Conservation (phyloP, 2,329 filamentous ascomycete genomes). For the Epichloe sp. region DNA sequence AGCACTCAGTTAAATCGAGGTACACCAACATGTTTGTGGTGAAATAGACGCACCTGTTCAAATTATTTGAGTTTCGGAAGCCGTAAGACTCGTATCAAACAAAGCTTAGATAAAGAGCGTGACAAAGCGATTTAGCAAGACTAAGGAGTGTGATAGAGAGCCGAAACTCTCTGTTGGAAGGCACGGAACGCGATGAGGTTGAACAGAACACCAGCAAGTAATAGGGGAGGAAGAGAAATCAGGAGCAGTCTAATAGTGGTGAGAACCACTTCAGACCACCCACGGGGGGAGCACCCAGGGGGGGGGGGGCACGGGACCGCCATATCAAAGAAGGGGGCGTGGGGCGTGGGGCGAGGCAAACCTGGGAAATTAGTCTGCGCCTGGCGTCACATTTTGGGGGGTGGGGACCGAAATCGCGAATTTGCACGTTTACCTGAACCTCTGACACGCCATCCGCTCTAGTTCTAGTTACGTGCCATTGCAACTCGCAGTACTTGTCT, state of each 20-base stretch:
- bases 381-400: neutral
- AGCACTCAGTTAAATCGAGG: neutral
- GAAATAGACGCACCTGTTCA: neutral
- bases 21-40: neutral
- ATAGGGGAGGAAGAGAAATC: conserved; percentile 7
- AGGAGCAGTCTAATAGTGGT: neutral
- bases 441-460: conserved; percentile 3
- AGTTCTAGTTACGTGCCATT: conserved; percentile 1
- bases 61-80: neutral
- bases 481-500: neutral
- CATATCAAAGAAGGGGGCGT: neutral
- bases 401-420: neutral
- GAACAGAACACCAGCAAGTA: conserved; percentile 15
- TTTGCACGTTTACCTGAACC: conserved; percentile 1
- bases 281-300: too few relatives aligned
- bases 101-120: conserved; percentile 19
- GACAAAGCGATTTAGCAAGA: conserved; percentile 13
- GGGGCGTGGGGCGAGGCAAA: neutral
- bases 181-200: conserved; percentile 18
- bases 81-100: conserved; percentile 10
- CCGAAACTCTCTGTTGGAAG: conserved; percentile 39
- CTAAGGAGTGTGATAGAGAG: conserved; percentile 45
- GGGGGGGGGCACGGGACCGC: neutral
- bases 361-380: conserved; percentile 4
- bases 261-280: neutral